phyloP scores from a whole-genome alignment of 768 basidiomycete species.

The Boletus patriciae region DNA sequence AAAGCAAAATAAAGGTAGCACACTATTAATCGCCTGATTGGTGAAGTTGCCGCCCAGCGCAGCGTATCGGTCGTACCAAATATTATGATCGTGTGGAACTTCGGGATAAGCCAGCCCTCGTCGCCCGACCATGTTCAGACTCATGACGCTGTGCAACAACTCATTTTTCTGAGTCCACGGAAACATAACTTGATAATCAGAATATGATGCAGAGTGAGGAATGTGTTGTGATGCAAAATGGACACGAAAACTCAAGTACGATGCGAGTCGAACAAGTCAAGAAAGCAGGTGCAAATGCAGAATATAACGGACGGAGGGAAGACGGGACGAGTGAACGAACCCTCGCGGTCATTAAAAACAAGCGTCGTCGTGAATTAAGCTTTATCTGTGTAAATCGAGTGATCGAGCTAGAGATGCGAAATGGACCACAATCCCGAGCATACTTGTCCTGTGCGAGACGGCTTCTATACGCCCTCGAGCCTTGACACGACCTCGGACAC shows the following conservation, averaged over 20 bases:
- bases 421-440: not conserved
- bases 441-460: not conserved
- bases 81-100: too few species aligned
- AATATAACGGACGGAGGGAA: not conserved
- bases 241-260: not conserved
- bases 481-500: slow-evolving; percentile 39
- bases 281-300: not conserved
- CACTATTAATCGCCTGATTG: too few species aligned
- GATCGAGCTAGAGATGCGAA: not conserved
- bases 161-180: not conserved
- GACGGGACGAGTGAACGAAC: not conserved
- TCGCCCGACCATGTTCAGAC: too few species aligned
- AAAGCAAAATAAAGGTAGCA: too few species aligned
- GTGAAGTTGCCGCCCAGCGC: too few species aligned
- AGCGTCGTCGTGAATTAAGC: not conserved
- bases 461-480: slow-evolving; percentile 28
- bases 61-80: too few species aligned
- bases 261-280: not conserved
- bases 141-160: too few species aligned
- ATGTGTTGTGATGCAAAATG: slow-evolving; percentile 1
- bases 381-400: not conserved
- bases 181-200: not conserved
- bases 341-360: not conserved
- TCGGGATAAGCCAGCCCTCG: too few species aligned
- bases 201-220: slow-evolving; percentile 6